phyloP scores from a whole-genome alignment of 169 alveolate species.

The Fabrea salina region DNA sequence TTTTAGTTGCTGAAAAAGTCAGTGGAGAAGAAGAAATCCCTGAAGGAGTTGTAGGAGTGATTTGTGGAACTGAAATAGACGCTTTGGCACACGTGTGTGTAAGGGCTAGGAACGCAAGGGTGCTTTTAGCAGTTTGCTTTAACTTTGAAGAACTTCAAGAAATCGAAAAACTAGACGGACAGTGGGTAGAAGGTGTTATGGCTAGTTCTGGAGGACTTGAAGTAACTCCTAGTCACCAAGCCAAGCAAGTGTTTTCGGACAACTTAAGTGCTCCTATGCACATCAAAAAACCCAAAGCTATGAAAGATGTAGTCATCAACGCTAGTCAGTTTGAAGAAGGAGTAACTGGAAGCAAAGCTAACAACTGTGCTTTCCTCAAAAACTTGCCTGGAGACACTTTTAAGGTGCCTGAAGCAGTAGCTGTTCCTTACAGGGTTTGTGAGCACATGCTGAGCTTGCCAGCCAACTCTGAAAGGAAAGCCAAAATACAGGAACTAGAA shows the following conservation, averaged over 20 bases:
- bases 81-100: constrained; percentile 89
- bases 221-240: neutral
- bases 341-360: constrained; percentile 11
- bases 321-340: neutral
- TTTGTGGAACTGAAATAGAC: constrained; percentile 85
- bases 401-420: neutral
- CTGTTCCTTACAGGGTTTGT: constrained; percentile 11
- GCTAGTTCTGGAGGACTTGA: neutral
- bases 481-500: neutral
- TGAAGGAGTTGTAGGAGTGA: constrained; percentile 79
- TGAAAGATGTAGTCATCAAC: neutral
- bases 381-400: neutral
- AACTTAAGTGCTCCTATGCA: neutral
- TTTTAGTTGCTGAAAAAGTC: constrained; percentile 77
- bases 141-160: constrained; percentile 47
- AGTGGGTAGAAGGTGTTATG: neutral
- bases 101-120: constrained; percentile 88
- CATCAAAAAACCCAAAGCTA: neutral
- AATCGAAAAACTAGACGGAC: neutral
- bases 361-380: constrained; percentile 2
- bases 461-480: neutral
- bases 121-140: constrained; percentile 82
- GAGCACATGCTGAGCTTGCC: neutral
- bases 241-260: neutral
- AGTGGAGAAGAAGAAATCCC: constrained; percentile 93